Conservation (phyloP, 2,329 filamentous ascomycete genomes). For the Nemania abortiva region DNA sequence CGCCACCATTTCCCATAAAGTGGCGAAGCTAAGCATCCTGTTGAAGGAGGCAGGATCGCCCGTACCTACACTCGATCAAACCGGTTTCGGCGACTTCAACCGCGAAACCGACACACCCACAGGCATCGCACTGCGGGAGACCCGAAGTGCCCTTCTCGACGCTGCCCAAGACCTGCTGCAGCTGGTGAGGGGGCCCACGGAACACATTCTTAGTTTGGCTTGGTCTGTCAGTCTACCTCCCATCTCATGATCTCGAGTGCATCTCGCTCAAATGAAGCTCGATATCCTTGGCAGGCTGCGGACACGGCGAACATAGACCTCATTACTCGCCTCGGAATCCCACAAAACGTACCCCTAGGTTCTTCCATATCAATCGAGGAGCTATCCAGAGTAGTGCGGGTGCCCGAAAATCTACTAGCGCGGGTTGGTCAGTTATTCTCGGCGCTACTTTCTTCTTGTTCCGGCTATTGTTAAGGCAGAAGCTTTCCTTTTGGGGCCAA, state of each 20-base stretch:
- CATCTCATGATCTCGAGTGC: neutral
- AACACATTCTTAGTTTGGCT: conserved; percentile 36
- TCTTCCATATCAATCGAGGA: conserved; percentile 11
- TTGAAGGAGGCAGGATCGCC: conserved; percentile 31
- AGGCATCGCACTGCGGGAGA: conserved; percentile 31
- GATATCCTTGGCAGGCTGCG: conserved; percentile 23
- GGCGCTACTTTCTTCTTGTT: too few species aligned
- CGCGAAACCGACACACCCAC: conserved; percentile 26
- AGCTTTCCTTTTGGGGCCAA: too few species aligned
- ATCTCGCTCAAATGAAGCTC: conserved; percentile 4
- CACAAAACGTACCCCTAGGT: conserved; percentile 6
- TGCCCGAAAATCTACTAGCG: conserved; percentile 14
- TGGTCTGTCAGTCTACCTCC: conserved; percentile 35
- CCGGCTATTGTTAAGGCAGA: too few species aligned
- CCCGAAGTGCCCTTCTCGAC: conserved; percentile 35
- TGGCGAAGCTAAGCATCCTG: conserved; percentile 29
- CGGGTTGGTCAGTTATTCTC: too few species aligned
- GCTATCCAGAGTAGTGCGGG: neutral
- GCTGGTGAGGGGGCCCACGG: conserved; percentile 36
- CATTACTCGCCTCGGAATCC: conserved; percentile 27
- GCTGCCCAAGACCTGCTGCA: conserved; percentile 36
- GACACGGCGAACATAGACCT: conserved; percentile 34
- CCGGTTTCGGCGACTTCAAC: conserved; percentile 32
- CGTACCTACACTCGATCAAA: conserved; percentile 32
- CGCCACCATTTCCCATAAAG: conserved; percentile 31